Evolutionary conservation across 1,139 yeast genomes (phyloP).

Genomic region (Scheffersomyces titani): DNA sequence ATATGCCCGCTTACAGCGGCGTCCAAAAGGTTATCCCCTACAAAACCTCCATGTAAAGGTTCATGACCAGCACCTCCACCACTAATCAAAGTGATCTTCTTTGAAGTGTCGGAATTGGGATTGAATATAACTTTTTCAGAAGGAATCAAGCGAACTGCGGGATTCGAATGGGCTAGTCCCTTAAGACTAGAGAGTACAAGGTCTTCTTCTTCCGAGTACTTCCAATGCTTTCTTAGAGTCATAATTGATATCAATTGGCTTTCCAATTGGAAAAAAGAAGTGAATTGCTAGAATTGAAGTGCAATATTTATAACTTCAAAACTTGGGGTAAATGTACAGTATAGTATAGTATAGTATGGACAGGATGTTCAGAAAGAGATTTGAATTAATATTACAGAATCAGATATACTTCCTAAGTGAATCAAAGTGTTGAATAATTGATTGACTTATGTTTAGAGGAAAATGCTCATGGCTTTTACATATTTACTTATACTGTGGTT

Average conservation of each 20-base stretch:
- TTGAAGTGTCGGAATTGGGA: slow-evolving; percentile 32
- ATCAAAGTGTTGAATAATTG: not conserved
- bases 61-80: slow-evolving; percentile 98
- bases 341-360: not conserved
- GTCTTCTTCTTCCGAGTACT: slow-evolving; percentile 47
- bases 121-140: slow-evolving; percentile 68
- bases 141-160: slow-evolving; percentile 61
- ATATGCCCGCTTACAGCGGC: slow-evolving; percentile 89
- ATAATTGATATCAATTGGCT: slow-evolving; percentile 3
- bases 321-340: not conserved
- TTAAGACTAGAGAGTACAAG: slow-evolving; percentile 64
- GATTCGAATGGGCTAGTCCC: slow-evolving; percentile 72
- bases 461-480: no score
- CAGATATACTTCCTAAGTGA: no score
- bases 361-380: no score
- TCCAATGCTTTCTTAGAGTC: slow-evolving; percentile 51
- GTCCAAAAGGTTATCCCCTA: slow-evolving; percentile 77
- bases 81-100: slow-evolving; percentile 69
- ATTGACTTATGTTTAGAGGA: no score
- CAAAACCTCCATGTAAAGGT: slow-evolving; percentile 89
- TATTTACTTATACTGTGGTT: no score
- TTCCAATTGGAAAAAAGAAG: not conserved
- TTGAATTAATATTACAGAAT: not conserved
- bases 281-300: not conserved
- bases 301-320: not conserved